Conservation (phyloP, 2,329 filamentous ascomycete genomes). For the Ciborinia camelliae region DNA sequence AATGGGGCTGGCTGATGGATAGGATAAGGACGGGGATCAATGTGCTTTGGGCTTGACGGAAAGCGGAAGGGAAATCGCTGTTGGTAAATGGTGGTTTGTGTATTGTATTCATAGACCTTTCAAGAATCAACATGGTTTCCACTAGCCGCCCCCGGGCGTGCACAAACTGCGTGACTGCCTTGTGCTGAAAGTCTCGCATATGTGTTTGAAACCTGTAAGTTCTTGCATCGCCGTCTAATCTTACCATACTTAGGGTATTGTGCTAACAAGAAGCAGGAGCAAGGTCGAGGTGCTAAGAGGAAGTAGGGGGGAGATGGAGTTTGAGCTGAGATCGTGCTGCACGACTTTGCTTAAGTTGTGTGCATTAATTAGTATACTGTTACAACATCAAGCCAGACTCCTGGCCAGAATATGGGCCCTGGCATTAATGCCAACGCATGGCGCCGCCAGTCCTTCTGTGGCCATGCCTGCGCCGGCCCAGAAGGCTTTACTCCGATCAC, state of each 20-base stretch:
- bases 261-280: background rate
- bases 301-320: background rate
- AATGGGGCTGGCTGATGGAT: too few species aligned
- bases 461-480: background rate
- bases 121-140: background rate
- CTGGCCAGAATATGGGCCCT: background rate
- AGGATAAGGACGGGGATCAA: background rate
- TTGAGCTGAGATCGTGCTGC: background rate
- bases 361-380: too few species aligned
- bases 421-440: background rate
- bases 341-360: background rate
- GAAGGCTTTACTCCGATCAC: slow-evolving; percentile 27
- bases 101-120: background rate
- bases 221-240: background rate
- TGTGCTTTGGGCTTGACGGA: too few species aligned
- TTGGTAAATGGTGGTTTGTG: background rate
- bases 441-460: background rate
- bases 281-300: background rate
- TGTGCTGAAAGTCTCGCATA: background rate
- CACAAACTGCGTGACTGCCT: too few species aligned
- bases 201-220: background rate
- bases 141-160: background rate
- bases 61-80: background rate
- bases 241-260: background rate
- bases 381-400: background rate